Evolutionary conservation across 495 filamentous ascomycete genomes (phyloP).

Genomic region (Neurospora sp.): DNA sequence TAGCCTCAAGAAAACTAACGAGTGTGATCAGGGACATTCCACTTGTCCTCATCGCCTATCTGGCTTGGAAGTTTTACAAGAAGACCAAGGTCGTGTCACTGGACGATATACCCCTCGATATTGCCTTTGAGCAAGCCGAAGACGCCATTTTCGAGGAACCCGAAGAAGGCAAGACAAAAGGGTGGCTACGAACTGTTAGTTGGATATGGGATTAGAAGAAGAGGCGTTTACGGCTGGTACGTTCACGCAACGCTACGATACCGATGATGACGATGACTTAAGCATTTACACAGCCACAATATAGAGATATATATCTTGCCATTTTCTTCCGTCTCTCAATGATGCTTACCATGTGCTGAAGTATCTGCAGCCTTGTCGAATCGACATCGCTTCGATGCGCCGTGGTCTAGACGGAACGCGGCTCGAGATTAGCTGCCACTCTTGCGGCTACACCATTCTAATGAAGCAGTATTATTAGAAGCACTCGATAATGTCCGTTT

Average conservation of each 20-base stretch:
- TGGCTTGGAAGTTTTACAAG: slow-evolving; percentile 45
- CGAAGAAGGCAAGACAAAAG: slow-evolving; percentile 12
- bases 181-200: slow-evolving; percentile 19
- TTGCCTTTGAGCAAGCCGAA: slow-evolving; percentile 28
- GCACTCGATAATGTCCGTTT: not conserved
- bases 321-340: not conserved
- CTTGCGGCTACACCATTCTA: not conserved
- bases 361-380: not conserved
- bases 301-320: not conserved
- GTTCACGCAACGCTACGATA: not conserved
- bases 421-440: not conserved
- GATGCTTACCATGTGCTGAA: not conserved
- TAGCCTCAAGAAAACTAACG: not conserved
- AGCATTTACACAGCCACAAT: not conserved
- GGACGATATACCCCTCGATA: slow-evolving; percentile 39
- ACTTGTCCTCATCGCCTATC: slow-evolving; percentile 39
- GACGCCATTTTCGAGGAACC: slow-evolving; percentile 25
- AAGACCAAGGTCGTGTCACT: slow-evolving; percentile 44
- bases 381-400: not conserved
- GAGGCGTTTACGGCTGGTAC: not conserved
- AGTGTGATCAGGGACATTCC: slow-evolving; percentile 38
- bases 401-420: not conserved
- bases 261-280: not conserved
- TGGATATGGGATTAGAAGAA: slow-evolving; percentile 33
- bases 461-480: not conserved